Evolutionary conservation across 331 rosid genomes (phyloP).

Genomic region (Malus hybrid): DNA sequence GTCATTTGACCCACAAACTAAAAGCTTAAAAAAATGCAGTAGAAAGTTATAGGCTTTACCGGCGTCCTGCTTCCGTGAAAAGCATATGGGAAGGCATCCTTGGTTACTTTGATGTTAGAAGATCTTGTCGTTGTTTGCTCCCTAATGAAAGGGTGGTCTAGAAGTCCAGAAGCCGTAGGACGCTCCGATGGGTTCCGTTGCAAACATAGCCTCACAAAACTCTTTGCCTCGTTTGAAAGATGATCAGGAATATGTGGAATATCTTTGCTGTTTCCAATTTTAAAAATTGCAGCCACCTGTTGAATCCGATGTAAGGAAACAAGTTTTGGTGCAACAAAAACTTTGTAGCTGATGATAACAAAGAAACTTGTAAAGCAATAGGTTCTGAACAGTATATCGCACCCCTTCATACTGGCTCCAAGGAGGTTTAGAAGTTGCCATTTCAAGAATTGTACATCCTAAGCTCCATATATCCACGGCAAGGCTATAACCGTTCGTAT

Average conservation of each 20-base stretch:
- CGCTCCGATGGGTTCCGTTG: conserved; percentile 77
- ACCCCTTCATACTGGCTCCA: conserved; percentile 98
- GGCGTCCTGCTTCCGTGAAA: conserved; percentile 86
- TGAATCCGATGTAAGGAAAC: conserved; percentile 20
- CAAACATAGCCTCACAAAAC: conserved; percentile 69
- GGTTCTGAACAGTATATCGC: conserved; percentile 30
- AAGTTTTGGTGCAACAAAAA: conserved; percentile 13
- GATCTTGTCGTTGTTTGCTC: conserved; percentile 66
- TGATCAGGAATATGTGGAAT: conserved; percentile 78
- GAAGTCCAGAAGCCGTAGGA: conserved; percentile 52
- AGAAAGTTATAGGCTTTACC: conserved; percentile 39
- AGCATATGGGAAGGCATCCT: conserved; percentile 63
- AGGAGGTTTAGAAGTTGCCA: conserved; percentile 90
- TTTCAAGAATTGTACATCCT: conserved; percentile 93
- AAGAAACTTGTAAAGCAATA: not conserved
- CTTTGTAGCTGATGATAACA: conserved; percentile 10
- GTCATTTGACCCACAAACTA: not conserved
- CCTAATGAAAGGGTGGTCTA: conserved; percentile 79
- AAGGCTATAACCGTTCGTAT: conserved; percentile 66
- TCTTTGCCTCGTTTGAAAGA: conserved; percentile 75
- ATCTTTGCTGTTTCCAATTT: conserved; percentile 92
- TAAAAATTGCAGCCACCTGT: conserved; percentile 93
- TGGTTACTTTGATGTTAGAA: conserved; percentile 51
- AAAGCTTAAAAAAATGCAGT: not conserved
- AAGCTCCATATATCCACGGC: conserved; percentile 97